phyloP scores from a whole-genome alignment of 805 yeast species.

The Kuraishia hungarica region DNA sequence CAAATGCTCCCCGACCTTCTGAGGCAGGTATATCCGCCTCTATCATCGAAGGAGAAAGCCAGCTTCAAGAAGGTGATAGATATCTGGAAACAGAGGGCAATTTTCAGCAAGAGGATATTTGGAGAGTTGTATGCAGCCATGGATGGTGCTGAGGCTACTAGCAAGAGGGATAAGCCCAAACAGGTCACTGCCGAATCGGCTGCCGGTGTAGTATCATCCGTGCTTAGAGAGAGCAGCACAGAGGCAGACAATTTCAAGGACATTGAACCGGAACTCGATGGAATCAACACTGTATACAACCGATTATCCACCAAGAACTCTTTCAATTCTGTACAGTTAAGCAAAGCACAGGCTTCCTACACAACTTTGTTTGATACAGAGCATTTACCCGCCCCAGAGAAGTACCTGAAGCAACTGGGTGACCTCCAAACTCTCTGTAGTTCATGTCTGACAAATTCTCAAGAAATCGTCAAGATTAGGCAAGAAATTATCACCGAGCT shows the following conservation, averaged over 20 bases:
- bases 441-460: slow-evolving; percentile 5
- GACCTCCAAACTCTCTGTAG: slow-evolving; percentile 6
- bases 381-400: slow-evolving; percentile 21
- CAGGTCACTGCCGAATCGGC: neutral
- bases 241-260: slow-evolving; percentile 5
- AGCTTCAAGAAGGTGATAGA: slow-evolving; percentile 42
- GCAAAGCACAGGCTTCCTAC: slow-evolving; percentile 15
- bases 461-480: slow-evolving; percentile 12
- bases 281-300: slow-evolving; percentile 14
- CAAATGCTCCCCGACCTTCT: slow-evolving; percentile 35
- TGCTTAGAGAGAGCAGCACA: neutral
- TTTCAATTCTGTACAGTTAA: slow-evolving; percentile 10
- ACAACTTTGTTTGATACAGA: slow-evolving; percentile 18
- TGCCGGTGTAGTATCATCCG: neutral
- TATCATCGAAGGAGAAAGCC: slow-evolving; percentile 24
- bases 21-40: slow-evolving; percentile 18
- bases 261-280: slow-evolving; percentile 16
- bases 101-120: slow-evolving; percentile 25
- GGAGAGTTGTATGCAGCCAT: slow-evolving; percentile 7
- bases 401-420: slow-evolving; percentile 16
- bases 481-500: slow-evolving; percentile 15
- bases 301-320: slow-evolving; percentile 14
- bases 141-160: slow-evolving; percentile 1
- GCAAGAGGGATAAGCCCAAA: neutral
- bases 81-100: slow-evolving; percentile 49